Evolutionary conservation across 2,329 filamentous ascomycete genomes (phyloP), one percentile per base, ranked within the genome.

Genomic region (Colletotrichum karsti): DNA sequence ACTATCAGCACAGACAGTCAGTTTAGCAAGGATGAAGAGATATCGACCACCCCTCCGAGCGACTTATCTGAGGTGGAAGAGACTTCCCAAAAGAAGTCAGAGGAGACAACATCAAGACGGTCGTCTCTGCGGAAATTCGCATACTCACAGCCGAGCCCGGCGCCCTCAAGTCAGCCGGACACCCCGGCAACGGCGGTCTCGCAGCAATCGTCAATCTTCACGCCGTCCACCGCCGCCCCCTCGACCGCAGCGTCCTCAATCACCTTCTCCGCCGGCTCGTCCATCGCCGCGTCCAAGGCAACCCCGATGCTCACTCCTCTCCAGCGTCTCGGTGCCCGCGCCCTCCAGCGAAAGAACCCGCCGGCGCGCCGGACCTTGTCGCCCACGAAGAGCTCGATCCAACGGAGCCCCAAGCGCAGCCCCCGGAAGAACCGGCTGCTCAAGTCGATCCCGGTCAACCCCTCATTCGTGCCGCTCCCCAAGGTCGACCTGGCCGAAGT

Each of bases 381-480:
- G 30, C 70, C 56, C 24, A 72, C 58, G n/a, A 58, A 64, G 50
- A 68, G 50, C 13, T 15, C 50, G 35, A 66, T 61, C 20, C 20
- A 75, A 71, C 62, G 64, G 60, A 60, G 69, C 67, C 64, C 61
- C 33, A 28, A 74, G 71, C 63, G 64, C 64, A 60, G 69, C 63
- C 39, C 72, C 67, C 55, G 61, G 20, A 72, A 72, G 41, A 77
- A 75, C 44, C 48, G 56, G 22, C 55, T 66, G 10, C 51, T 69
- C n/a, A 67, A 69, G 48, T 77, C 77, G 7, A 67, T 84, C 3
- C 81, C 84, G 1, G 76, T 86, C 39, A 87, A 90, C 69, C 85
- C 87, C 3, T 80, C 86, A 0, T 86, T 87, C 71, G 81, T 89
- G 6, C 85, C 87, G 0, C 77, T 89, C 8, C 87, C 87, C 1